Conservation (phyloP, 257 asterid genomes). For the Lycium ferocissimum region DNA sequence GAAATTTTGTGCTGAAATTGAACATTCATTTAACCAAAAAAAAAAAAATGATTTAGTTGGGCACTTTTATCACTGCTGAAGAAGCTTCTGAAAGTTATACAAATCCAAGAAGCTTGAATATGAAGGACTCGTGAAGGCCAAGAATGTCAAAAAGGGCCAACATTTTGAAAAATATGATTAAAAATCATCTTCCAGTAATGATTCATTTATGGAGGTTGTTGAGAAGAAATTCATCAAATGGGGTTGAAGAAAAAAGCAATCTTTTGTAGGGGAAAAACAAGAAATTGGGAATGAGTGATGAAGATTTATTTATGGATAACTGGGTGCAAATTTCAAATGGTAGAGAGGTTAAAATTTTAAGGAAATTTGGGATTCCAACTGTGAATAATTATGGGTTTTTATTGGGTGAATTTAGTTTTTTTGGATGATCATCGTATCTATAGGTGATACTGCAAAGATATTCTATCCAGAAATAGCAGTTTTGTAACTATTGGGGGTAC, state of each 20-base stretch:
- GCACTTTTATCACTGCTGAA: no score
- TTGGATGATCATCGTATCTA: background rate
- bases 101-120: no score
- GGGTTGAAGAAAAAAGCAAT: background rate
- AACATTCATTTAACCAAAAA: no score
- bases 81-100: no score
- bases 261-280: background rate
- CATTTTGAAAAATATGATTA: no score
- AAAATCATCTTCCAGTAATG: no score
- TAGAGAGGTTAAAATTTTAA: background rate
- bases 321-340: background rate
- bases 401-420: slow-evolving; percentile 14
- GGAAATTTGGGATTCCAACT: background rate
- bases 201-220: no score
- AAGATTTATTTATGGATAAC: background rate
- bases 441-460: background rate
- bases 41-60: no score
- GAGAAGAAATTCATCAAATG: background rate
- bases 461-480: no score
- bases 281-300: background rate
- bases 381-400: background rate
- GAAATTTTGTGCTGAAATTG: no score
- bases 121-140: background rate
- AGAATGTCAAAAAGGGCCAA: background rate
- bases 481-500: background rate